Conservation (phyloP, 352 stramenopile species). For the Phytopythium mirpurense region DNA sequence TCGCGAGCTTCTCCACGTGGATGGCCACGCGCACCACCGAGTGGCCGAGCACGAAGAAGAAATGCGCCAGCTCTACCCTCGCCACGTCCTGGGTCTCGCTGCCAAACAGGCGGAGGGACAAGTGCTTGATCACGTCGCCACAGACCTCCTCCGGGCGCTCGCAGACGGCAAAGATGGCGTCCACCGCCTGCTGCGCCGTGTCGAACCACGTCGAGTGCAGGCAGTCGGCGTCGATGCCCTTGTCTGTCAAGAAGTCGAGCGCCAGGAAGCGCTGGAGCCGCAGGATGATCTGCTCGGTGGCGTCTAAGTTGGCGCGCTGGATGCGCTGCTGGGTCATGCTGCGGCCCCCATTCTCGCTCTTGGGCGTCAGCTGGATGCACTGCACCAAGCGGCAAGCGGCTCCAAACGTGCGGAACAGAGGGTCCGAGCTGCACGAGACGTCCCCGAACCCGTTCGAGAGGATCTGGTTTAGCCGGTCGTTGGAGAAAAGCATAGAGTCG, state of each 20-base stretch:
- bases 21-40: conserved; percentile 93
- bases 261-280: conserved; percentile 83
- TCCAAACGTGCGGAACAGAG: conserved; percentile 46
- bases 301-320: conserved; percentile 76
- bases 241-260: conserved; percentile 80
- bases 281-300: conserved; percentile 88
- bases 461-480: conserved; percentile 50
- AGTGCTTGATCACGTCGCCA: conserved; percentile 63
- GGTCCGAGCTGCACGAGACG: conserved; percentile 40
- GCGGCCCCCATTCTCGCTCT: conserved; percentile 20
- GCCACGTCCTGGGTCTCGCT: conserved; percentile 63
- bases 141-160: conserved; percentile 84
- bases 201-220: conserved; percentile 88
- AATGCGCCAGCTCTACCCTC: conserved; percentile 80
- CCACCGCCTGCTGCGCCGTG: conserved; percentile 88
- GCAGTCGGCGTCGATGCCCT: conserved; percentile 33
- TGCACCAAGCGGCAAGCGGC: conserved; percentile 60
- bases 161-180: conserved; percentile 90
- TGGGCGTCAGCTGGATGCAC: conserved; percentile 52
- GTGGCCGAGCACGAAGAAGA: conserved; percentile 95
- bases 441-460: conserved; percentile 54
- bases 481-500: conserved; percentile 55
- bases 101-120: conserved; percentile 58
- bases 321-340: conserved; percentile 43
- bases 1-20: conserved; percentile 90